Percentiles rank a stretch among this genome's conserved stretches.
These are phyloP conservation scores for Trifolium dubium DNA, from an alignment of 306 rosid genomes.

Conservation along the genomic window DNA sequence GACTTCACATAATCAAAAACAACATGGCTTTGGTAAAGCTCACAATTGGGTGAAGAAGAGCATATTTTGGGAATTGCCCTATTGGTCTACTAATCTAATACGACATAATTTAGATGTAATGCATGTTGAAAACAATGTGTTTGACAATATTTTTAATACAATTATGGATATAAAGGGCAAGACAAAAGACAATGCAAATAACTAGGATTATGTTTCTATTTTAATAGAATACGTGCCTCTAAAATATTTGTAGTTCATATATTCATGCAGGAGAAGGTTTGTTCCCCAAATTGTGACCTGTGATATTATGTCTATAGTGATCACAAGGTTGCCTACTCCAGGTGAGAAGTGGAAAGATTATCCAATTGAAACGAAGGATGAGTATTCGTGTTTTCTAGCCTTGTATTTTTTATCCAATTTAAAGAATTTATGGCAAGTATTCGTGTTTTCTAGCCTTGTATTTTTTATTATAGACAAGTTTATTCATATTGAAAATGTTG, in stretches of 20 bases:
- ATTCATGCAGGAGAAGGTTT: too few species aligned
- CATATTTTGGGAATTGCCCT: neutral
- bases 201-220: too few species aligned
- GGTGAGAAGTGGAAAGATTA: neutral
- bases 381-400: neutral
- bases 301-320: neutral
- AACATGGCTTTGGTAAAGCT: neutral
- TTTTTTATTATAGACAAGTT: too few species aligned
- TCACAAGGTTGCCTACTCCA: neutral
- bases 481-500: neutral
- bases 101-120: too few species aligned
- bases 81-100: neutral
- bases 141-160: too few species aligned
- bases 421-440: neutral
- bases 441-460: neutral
- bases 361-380: neutral
- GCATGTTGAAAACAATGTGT: too few species aligned
- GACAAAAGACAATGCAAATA: too few species aligned
- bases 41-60: conserved; percentile 1
- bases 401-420: too few species aligned
- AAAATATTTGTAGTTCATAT: too few species aligned
- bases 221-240: too few species aligned
- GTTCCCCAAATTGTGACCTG: neutral
- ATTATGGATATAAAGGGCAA: too few species aligned
- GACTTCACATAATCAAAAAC: neutral